A percentile compares a stretch with the other conserved stretches of the same genome.
These are phyloP conservation scores for Acrocalymma vagum DNA, from an alignment of 2,329 filamentous ascomycete species.

Conservation along the genomic window DNA sequence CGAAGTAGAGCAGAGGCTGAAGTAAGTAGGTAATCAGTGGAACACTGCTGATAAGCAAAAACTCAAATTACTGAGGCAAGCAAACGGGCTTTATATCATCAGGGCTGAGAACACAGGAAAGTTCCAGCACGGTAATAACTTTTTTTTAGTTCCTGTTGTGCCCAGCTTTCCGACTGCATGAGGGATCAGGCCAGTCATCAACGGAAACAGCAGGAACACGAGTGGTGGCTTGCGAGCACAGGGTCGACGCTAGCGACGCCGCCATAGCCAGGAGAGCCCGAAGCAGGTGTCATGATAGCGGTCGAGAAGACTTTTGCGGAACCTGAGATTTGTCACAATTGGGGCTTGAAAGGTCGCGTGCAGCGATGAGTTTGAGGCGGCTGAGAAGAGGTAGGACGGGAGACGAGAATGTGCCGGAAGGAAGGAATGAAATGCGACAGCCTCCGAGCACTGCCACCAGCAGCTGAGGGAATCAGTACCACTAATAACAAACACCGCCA, in stretches of 20 bases:
- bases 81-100: slow-evolving; percentile 37
- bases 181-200: slow-evolving; percentile 24
- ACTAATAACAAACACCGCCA: too few species aligned
- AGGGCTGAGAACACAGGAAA: slow-evolving; percentile 5
- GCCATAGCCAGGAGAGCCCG: slow-evolving; percentile 9
- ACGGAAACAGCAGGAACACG: slow-evolving; percentile 27
- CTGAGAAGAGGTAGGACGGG: slow-evolving; percentile 15
- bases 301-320: too few species aligned
- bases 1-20: too few species aligned
- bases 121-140: slow-evolving; percentile 21
- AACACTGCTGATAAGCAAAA: slow-evolving; percentile 23
- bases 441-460: too few species aligned
- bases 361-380: slow-evolving; percentile 22
- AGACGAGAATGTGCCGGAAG: slow-evolving; percentile 24
- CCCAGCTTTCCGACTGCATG: too few species aligned
- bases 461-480: too few species aligned
- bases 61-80: slow-evolving; percentile 25
- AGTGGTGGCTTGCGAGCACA: too few species aligned
- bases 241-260: slow-evolving; percentile 9
- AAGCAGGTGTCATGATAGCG: background rate
- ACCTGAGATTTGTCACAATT: slow-evolving; percentile 7
- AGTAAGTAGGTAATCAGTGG: too few species aligned
- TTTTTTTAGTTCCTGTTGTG: slow-evolving; percentile 8
- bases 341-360: slow-evolving; percentile 22
- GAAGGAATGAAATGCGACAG: too few species aligned